Conservation (phyloP, 192 early-diverging fungal species). For the Thamnidium elegans region DNA sequence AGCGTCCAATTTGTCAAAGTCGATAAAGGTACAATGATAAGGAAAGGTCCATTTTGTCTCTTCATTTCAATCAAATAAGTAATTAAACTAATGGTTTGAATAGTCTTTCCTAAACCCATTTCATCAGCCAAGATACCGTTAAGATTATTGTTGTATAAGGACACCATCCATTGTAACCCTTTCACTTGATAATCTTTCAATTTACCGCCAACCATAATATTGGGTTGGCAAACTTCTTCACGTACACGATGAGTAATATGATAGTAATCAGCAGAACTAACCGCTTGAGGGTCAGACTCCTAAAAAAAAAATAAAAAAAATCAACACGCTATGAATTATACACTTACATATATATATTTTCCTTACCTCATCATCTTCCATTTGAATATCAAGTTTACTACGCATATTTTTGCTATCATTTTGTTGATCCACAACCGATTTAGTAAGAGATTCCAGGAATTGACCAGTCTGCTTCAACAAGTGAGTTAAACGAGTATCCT, state of each 20-base stretch:
- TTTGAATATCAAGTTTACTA: conserved; percentile 35
- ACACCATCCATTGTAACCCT: conserved; percentile 99
- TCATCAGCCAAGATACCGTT: conserved; percentile 98
- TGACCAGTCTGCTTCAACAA: conserved; percentile 86
- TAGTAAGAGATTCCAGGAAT: conserved; percentile 80
- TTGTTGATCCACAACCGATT: conserved; percentile 84
- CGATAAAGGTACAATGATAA: conserved; percentile 95
- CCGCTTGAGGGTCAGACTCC: conserved; percentile 39
- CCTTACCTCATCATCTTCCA: conserved; percentile 25
- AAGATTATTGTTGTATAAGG: conserved; percentile 95
- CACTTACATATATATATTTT: too few relatives aligned
- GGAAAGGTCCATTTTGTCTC: conserved; percentile 91
- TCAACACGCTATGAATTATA: too few relatives aligned
- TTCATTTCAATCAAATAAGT: conserved; percentile 95
- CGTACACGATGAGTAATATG: conserved; percentile 81
- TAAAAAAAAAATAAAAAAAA: conserved; percentile 6
- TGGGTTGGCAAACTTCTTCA: conserved; percentile 79
- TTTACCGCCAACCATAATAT: conserved; percentile 82
- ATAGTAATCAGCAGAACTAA: conserved; percentile 70
- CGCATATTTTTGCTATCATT: conserved; percentile 49
- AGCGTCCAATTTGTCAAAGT: conserved; percentile 96
- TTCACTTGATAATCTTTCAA: conserved; percentile 97
- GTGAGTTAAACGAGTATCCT: conserved; percentile 94
- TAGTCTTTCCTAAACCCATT: conserved; percentile 88
- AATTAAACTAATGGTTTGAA: conserved; percentile 96